Conservation (phyloP, 192 early-diverging fungal species). For the Entomortierella parvispora region DNA sequence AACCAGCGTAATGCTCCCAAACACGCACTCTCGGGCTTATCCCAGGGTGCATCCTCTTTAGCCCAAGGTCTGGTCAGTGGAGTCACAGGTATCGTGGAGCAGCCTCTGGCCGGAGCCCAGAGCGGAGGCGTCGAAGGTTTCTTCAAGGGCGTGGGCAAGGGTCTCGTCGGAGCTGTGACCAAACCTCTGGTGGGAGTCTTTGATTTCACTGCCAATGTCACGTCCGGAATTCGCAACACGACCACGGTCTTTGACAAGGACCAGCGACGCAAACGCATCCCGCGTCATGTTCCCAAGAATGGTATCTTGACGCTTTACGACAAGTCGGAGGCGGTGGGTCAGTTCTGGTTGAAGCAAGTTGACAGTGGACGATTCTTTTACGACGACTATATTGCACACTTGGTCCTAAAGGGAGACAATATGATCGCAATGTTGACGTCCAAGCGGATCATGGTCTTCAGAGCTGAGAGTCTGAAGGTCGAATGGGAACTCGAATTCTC, state of each 20-base stretch:
- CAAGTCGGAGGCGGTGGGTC: slow-evolving; percentile 83
- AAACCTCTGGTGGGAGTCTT: slow-evolving; percentile 97
- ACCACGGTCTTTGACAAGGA: slow-evolving; percentile 88
- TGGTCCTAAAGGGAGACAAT: slow-evolving; percentile 84
- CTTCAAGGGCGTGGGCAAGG: slow-evolving; percentile 95
- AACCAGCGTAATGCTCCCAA: slow-evolving; percentile 88
- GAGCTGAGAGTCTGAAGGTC: slow-evolving; percentile 72
- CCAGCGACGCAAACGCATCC: slow-evolving; percentile 85
- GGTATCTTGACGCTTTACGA: slow-evolving; percentile 77
- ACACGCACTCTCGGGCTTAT: slow-evolving; percentile 90
- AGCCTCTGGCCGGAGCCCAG: slow-evolving; percentile 87
- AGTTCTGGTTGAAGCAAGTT: slow-evolving; percentile 85
- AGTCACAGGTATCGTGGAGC: slow-evolving; percentile 84
- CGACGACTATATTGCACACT: slow-evolving; percentile 89
- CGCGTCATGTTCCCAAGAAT: slow-evolving; percentile 86
- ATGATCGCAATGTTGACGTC: slow-evolving; percentile 88
- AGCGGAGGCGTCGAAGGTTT: slow-evolving; percentile 93
- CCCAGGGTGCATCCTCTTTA: slow-evolving; percentile 87
- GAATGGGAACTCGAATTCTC: slow-evolving; percentile 89
- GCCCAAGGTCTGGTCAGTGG: slow-evolving; percentile 87
- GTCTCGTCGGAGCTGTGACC: slow-evolving; percentile 91
- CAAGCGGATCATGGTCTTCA: slow-evolving; percentile 77
- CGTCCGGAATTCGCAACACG: slow-evolving; percentile 90
- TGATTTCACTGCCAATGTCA: slow-evolving; percentile 94
- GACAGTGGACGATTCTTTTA: slow-evolving; percentile 80